phyloP scores from a whole-genome alignment of 2,329 filamentous ascomycete species.

The Pleochaeta shiraiana region DNA sequence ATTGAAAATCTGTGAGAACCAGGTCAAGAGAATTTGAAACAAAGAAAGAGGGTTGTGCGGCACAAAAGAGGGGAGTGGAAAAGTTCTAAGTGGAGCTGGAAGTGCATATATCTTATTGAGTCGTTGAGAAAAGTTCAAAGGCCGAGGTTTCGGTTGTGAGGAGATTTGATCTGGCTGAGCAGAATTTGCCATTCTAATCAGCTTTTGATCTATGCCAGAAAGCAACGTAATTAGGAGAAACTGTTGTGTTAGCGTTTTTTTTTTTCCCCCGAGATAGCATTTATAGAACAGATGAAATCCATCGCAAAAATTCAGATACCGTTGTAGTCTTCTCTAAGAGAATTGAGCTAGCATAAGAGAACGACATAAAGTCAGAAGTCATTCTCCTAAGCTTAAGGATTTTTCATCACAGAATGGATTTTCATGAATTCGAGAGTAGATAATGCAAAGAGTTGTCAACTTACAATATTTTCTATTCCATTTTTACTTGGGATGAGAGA shows the following conservation, averaged over 20 bases:
- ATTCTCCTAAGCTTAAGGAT: constrained; percentile 31
- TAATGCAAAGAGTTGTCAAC: no score
- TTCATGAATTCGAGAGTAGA: background rate
- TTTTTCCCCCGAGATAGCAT: no score
- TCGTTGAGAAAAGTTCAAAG: constrained; percentile 20
- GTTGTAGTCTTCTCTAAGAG: constrained; percentile 65
- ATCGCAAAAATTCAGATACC: constrained; percentile 99
- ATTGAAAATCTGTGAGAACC: constrained; percentile 48
- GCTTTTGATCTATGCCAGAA: no score
- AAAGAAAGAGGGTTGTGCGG: constrained; percentile 84
- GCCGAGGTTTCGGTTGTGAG: constrained; percentile 7
- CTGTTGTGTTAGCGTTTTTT: no score
- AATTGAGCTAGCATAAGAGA: constrained; percentile 41
- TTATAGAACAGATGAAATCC: no score
- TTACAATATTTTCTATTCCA: no score
- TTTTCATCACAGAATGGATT: constrained; percentile 33
- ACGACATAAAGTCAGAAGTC: constrained; percentile 26
- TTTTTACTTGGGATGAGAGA: no score
- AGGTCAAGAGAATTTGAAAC: constrained; percentile 56
- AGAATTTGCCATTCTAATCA: no score
- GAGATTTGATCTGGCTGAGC: background rate
- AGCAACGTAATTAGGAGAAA: no score
- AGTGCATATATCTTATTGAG: constrained; percentile 59
- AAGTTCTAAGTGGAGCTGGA: constrained; percentile 58
- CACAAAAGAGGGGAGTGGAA: constrained; percentile 71